Conservation (phyloP, 768 basidiomycete species). For the Mycena polygramma region DNA sequence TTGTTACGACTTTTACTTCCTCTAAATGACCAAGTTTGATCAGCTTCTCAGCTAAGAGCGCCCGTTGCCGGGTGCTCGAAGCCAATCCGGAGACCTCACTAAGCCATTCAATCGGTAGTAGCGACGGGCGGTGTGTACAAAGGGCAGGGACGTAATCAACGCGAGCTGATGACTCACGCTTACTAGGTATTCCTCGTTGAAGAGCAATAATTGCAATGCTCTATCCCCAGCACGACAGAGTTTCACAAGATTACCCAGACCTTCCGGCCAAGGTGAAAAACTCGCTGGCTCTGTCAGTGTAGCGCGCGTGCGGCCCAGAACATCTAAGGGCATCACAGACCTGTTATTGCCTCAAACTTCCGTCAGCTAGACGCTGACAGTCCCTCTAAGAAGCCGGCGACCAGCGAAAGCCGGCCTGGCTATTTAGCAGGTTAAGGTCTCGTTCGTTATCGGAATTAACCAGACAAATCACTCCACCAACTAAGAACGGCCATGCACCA, state of each 20-base stretch:
- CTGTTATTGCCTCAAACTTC: conserved; percentile 94
- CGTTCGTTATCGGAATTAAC: conserved; percentile 96
- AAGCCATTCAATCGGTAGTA: conserved; percentile 91
- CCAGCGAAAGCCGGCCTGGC: conserved; percentile 82
- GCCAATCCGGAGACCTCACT: conserved; percentile 1
- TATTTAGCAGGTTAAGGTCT: conserved; percentile 96
- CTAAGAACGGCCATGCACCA: conserved; percentile 93
- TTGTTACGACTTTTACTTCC: too few species aligned
- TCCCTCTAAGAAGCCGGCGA: conserved; percentile 55
- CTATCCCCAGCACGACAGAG: conserved; percentile 88
- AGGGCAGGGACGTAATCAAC: conserved; percentile 93
- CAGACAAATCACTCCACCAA: conserved; percentile 96
- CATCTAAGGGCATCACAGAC: conserved; percentile 94
- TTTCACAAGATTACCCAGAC: conserved; percentile 73
- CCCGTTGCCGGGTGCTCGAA: background rate
- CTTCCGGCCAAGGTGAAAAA: conserved; percentile 82
- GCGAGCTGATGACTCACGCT: conserved; percentile 89
- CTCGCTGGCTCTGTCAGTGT: conserved; percentile 93
- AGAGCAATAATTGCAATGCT: conserved; percentile 94
- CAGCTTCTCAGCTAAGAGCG: background rate
- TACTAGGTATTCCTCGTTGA: conserved; percentile 94
- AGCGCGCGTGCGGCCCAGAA: conserved; percentile 72
- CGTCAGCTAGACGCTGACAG: conserved; percentile 84
- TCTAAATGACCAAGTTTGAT: too few species aligned
- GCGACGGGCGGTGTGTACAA: conserved; percentile 90